Conservation (phyloP, 352 stramenopile species). For the Phytophthora quininea region DNA sequence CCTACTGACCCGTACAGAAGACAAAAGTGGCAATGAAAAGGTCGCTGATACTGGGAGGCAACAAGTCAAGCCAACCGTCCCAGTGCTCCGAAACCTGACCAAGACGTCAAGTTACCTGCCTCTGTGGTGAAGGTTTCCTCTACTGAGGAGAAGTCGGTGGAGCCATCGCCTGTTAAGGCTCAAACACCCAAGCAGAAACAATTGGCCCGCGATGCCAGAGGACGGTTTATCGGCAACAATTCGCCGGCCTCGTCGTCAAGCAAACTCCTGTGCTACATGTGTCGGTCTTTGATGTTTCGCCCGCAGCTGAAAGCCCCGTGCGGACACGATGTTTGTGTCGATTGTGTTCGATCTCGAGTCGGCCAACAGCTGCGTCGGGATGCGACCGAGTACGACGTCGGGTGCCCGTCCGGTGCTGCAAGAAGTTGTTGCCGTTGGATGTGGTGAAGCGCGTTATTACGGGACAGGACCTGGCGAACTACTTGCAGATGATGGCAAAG, state of each 20-base stretch:
- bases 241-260: too few species aligned
- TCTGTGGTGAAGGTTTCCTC: too few species aligned
- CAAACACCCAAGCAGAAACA: too few species aligned
- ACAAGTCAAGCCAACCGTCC: too few species aligned
- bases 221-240: too few species aligned
- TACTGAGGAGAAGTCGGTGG: too few species aligned
- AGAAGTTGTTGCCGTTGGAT: conserved; percentile 37
- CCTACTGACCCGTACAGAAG: conserved; percentile 28
- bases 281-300: neutral
- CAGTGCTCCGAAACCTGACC: too few species aligned
- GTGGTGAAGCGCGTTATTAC: conserved; percentile 34
- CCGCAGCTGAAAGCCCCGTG: conserved; percentile 20
- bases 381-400: conserved; percentile 12
- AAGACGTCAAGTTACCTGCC: too few species aligned
- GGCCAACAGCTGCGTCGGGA: conserved; percentile 15
- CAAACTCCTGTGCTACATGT: conserved; percentile 13
- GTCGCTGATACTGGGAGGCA: neutral
- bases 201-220: too few species aligned
- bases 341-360: conserved; percentile 40
- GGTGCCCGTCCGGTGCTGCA: conserved; percentile 46
- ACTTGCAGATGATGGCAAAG: conserved; percentile 36
- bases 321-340: conserved; percentile 34
- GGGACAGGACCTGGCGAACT: conserved; percentile 31
- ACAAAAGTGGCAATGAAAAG: neutral
- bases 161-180: too few species aligned